Conservation (phyloP, 1,284 basidiomycete genomes). For the Malassezia psittaci region DNA sequence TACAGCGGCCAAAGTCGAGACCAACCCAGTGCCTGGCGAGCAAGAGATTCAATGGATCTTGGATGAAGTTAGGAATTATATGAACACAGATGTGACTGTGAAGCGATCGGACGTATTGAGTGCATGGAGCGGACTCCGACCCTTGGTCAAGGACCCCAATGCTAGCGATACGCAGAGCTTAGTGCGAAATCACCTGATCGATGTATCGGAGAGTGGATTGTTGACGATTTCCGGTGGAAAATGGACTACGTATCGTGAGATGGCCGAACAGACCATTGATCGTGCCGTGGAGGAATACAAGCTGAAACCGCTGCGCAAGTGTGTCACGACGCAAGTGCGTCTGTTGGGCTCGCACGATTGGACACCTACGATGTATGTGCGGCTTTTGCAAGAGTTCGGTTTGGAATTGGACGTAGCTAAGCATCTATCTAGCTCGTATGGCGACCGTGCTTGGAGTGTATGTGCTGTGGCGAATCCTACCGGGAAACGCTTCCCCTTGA, state of each 20-base stretch:
- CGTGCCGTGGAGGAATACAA: constrained; percentile 69
- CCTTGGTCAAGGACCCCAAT: constrained; percentile 73
- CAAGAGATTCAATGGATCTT: constrained; percentile 95
- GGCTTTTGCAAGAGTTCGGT: constrained; percentile 73
- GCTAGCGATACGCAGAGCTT: constrained; percentile 74
- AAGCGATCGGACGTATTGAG: constrained; percentile 91
- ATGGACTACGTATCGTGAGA: constrained; percentile 90
- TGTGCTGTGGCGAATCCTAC: constrained; percentile 70
- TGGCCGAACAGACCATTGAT: constrained; percentile 93
- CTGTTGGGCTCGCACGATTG: constrained; percentile 89
- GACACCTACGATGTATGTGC: constrained; percentile 93
- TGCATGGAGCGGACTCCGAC: constrained; percentile 85
- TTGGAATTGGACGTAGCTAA: constrained; percentile 83
- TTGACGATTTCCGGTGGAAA: constrained; percentile 94
- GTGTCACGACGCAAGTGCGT: constrained; percentile 70
- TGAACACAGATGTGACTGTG: constrained; percentile 84
- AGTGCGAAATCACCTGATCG: constrained; percentile 88
- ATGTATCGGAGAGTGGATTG: constrained; percentile 69
- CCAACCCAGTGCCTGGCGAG: constrained; percentile 74
- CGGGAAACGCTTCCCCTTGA: constrained; percentile 69
- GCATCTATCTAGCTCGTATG: constrained; percentile 85
- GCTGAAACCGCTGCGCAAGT: constrained; percentile 55
- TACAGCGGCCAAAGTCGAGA: constrained; percentile 64
- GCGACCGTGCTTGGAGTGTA: constrained; percentile 91
- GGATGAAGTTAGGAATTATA: constrained; percentile 78